Evolutionary conservation across 352 stramenopile genomes (phyloP).

Genomic region (Phytophthora cryptogea): DNA sequence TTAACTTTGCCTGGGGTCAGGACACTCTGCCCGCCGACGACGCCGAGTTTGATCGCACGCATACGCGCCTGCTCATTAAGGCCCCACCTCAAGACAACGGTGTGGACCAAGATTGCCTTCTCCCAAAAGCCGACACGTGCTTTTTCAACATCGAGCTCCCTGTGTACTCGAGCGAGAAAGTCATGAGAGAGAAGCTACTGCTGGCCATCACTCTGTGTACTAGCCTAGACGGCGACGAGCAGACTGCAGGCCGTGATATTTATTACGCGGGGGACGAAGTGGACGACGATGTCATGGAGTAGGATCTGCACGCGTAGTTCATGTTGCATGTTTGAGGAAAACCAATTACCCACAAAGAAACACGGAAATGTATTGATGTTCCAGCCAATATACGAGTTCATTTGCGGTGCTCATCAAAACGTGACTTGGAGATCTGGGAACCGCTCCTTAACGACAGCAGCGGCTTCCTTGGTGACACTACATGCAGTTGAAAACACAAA

Average conservation of each 20-base stretch:
- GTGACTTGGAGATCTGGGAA: slow-evolving; percentile 55
- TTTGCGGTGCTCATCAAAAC: slow-evolving; percentile 25
- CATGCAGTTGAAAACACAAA: neutral
- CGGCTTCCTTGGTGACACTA: slow-evolving; percentile 86
- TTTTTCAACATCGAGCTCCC: slow-evolving; percentile 89
- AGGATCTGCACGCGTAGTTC: slow-evolving; percentile 5
- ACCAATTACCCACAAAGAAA: neutral
- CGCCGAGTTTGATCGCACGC: slow-evolving; percentile 79
- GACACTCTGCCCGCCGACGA: slow-evolving; percentile 77
- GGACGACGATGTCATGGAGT: slow-evolving; percentile 66
- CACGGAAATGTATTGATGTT: slow-evolving; percentile 11
- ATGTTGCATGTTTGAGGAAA: slow-evolving; percentile 12
- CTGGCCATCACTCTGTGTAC: slow-evolving; percentile 80
- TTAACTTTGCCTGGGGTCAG: slow-evolving; percentile 88
- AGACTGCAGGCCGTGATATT: slow-evolving; percentile 63
- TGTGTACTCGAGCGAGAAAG: slow-evolving; percentile 68
- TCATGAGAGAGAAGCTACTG: slow-evolving; percentile 74
- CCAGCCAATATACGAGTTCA: neutral
- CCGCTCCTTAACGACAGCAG: slow-evolving; percentile 68
- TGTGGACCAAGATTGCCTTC: slow-evolving; percentile 51
- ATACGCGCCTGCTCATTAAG: slow-evolving; percentile 79
- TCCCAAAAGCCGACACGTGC: slow-evolving; percentile 84
- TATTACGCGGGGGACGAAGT: slow-evolving; percentile 69
- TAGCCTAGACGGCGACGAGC: slow-evolving; percentile 83
- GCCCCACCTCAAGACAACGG: slow-evolving; percentile 40